These are phyloP conservation scores for Trichothecium roseum DNA, from an alignment of 2,329 filamentous ascomycete species.

Conservation along the genomic window DNA sequence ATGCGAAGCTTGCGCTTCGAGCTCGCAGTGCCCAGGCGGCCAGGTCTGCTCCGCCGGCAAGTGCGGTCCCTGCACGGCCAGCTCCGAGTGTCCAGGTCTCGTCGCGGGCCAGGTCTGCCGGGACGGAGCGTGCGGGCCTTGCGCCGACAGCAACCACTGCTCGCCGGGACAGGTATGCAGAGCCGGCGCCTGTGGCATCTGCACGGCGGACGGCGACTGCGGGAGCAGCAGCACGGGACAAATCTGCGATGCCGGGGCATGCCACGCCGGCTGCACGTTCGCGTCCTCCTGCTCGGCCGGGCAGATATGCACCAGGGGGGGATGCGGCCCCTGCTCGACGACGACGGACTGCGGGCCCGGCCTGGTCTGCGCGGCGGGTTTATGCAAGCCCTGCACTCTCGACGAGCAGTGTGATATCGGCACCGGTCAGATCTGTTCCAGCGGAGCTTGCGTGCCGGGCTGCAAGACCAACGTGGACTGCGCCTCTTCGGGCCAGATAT, in stretches of 20 bases:
- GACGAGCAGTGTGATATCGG: no score
- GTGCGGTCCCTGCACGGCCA: neutral
- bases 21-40: conserved; percentile 5
- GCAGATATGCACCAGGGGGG: conserved; percentile 5
- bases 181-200: conserved; percentile 5
- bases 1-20: conserved; percentile 1
- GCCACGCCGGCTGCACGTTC: conserved; percentile 1
- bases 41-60: conserved; percentile 4
- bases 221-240: conserved; percentile 5
- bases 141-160: conserved; percentile 2
- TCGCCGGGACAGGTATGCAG: conserved; percentile 4
- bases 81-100: conserved; percentile 18
- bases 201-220: conserved; percentile 3
- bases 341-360: neutral
- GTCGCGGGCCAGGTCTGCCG: conserved; percentile 23
- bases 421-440: no score
- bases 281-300: conserved; percentile 4
- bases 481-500: neutral
- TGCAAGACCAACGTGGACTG: conserved; percentile 1
- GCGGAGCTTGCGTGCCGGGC: neutral
- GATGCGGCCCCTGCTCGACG: neutral
- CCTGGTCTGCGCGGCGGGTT: neutral
- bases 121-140: conserved; percentile 10
- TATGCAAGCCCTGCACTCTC: no score
- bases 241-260: conserved; percentile 4